These are phyloP conservation scores for Yamadazyma trypodendri DNA, from an alignment of 1,139 yeast species.

Conservation along the genomic window DNA sequence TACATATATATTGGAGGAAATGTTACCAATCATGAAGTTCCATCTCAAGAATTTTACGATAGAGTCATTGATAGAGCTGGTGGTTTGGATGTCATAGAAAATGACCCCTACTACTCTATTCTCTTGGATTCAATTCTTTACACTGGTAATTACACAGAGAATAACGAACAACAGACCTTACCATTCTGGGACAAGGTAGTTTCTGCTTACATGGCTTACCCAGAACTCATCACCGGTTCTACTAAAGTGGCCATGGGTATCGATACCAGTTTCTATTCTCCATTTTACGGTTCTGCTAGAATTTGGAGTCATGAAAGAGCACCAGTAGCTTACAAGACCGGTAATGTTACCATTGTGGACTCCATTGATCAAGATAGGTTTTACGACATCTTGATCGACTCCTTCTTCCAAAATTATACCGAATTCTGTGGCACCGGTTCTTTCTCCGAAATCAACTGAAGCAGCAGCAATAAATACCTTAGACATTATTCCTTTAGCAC, in stretches of 20 bases:
- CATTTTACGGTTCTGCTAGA: conserved; percentile 38
- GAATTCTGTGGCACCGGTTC: conserved; percentile 24
- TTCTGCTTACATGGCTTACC: conserved; percentile 30
- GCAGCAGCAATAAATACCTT: too few relatives aligned
- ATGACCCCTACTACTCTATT: conserved; percentile 23
- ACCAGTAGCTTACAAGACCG: conserved; percentile 27
- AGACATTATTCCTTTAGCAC: too few relatives aligned
- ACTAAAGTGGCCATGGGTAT: conserved; percentile 29
- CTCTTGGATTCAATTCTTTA: conserved; percentile 22
- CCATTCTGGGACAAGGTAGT: conserved; percentile 45
- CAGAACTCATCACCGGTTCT: conserved; percentile 27
- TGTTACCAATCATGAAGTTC: conserved; percentile 37
- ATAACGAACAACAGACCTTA: conserved; percentile 22
- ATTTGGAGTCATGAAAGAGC: conserved; percentile 30
- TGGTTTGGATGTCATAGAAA: conserved; percentile 20
- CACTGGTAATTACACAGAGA: conserved; percentile 30
- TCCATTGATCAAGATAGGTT: conserved; percentile 24
- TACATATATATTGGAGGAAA: conserved; percentile 37
- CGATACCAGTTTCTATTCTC: conserved; percentile 37
- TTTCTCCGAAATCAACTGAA: conserved; percentile 2
- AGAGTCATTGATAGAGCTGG: conserved; percentile 30
- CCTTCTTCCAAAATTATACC: conserved; percentile 32
- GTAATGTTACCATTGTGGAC: conserved; percentile 34
- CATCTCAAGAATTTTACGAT: conserved; percentile 38
- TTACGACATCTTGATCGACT: conserved; percentile 26